A percentile compares a stretch with the other conserved stretches of the same genome.
Evolutionary conservation across 805 yeast species (phyloP).

Genomic region (Zygosaccharomyces lentus): DNA sequence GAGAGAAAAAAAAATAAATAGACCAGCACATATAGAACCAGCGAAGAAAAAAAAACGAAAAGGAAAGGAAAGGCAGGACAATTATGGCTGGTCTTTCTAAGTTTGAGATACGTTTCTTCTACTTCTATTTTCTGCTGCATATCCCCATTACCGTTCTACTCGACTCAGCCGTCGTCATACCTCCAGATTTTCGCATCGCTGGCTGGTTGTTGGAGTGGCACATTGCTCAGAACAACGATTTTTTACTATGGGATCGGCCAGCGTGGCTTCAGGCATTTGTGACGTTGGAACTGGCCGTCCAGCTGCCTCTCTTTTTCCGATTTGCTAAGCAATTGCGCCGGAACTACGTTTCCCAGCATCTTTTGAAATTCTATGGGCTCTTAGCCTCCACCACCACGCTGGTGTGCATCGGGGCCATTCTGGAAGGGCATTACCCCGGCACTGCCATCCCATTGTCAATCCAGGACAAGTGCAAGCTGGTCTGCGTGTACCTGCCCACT

Average conservation of each 20-base stretch:
- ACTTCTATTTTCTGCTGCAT: conserved; percentile 56
- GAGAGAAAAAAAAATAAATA: conserved; percentile 2
- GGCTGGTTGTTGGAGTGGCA: conserved; percentile 53
- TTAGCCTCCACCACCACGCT: conserved; percentile 80
- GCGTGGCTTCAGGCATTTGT: conserved; percentile 74
- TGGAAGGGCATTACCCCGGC: conserved; percentile 26
- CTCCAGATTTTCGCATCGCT: conserved; percentile 48
- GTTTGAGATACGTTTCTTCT: conserved; percentile 38
- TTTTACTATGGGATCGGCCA: conserved; percentile 55
- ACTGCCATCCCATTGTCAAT: conserved; percentile 13
- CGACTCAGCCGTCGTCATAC: conserved; percentile 70
- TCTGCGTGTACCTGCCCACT: conserved; percentile 31
- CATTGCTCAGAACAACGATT: conserved; percentile 62
- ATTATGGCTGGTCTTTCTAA: conserved; percentile 9
- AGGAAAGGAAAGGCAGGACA: background rate
- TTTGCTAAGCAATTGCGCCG: conserved; percentile 19
- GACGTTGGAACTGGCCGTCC: conserved; percentile 64
- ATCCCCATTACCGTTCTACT: conserved; percentile 70
- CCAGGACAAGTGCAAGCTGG: conserved; percentile 21
- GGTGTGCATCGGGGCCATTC: conserved; percentile 59
- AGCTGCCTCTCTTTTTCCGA: conserved; percentile 69
- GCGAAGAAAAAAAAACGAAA: background rate
- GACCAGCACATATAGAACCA: background rate
- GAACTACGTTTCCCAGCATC: conserved; percentile 23
- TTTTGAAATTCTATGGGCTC: conserved; percentile 62